Evolutionary conservation across 306 rosid species (phyloP), one percentile per base, ranked within the genome.

Genomic region (Sicyos baderoa): DNA sequence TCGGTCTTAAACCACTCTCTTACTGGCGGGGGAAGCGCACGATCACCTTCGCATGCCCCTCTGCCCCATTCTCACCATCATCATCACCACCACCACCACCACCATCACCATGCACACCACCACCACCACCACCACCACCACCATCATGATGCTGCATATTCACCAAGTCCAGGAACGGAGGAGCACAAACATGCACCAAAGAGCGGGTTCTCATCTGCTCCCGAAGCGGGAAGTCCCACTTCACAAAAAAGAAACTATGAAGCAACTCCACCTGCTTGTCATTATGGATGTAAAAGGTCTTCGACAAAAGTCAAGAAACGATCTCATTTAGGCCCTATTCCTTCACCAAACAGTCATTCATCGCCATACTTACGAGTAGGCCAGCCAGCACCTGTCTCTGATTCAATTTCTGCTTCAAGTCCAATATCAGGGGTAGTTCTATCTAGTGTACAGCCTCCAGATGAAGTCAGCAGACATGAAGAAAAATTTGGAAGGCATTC

Each of bases 361-460:
- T 80, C 91, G 0, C 96, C 94, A 32, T 86, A 75, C 63, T 76
- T 67, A 9, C 88, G 72, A 22, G 80, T 75, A 53, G 82, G 71
- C 71, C 80, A 80, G 16, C 84, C 88, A 0, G 56, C 80, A n/a
- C 84, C 78, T 71, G 45, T 40, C 12, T 40, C 45, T 40, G 79
- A 68, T 81, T 63, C 86, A 21, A 79, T 76, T 51, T 89, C 91
- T 45, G 88, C 83, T 22, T 82, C 83, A 68, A 87, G 91, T 78
- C 94, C 97, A 53, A 76, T 84, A 75, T 89, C 91, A 51, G 84
- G 72, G 80, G 94, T 88, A 32, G 91, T 86, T 74, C 82, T 88
- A 82, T 80, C 91, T 70, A 88, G 79, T 85, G 84, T 61, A 71
- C 88, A 75, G 77, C 86, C 94, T 54, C 45, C 45, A 7, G 11